Percentiles rank a stretch among this genome's conserved stretches.
These are phyloP conservation scores for Pseudoturritis turrita DNA, from an alignment of 345 rosid species.

Conservation along the genomic window DNA sequence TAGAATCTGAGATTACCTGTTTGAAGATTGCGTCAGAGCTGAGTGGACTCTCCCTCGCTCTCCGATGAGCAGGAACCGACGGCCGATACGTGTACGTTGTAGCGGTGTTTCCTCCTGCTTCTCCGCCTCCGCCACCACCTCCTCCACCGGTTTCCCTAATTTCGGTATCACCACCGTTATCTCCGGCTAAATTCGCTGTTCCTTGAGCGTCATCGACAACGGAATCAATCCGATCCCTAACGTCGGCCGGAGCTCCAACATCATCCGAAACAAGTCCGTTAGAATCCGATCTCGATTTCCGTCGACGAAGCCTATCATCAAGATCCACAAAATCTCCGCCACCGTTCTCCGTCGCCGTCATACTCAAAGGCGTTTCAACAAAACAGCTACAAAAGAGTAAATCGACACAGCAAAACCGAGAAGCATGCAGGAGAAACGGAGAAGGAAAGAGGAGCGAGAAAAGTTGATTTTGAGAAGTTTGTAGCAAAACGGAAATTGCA, in stretches of 20 bases:
- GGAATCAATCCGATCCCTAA: constrained; percentile 29
- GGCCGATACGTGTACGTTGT: constrained; percentile 57
- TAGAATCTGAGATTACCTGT: constrained; percentile 44
- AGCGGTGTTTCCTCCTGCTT: constrained; percentile 18
- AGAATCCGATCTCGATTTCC: constrained; percentile 32
- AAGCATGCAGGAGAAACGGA: constrained; percentile 20
- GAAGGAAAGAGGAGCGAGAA: neutral
- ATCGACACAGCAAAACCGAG: neutral
- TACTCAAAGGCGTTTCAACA: neutral
- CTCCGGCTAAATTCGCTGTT: constrained; percentile 33
- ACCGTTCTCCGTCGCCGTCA: constrained; percentile 17
- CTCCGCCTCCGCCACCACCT: neutral
- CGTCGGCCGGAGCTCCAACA: constrained; percentile 19
- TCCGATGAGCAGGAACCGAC: constrained; percentile 75
- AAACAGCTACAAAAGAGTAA: neutral
- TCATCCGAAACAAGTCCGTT: constrained; percentile 9
- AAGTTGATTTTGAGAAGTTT: neutral
- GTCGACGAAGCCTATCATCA: constrained; percentile 35
- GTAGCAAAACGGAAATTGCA: neutral
- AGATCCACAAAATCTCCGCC: constrained; percentile 50
- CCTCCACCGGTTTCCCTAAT: constrained; percentile 33
- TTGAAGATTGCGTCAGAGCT: constrained; percentile 82
- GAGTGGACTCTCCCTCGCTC: constrained; percentile 74
- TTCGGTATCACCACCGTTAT: constrained; percentile 24
- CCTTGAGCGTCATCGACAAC: constrained; percentile 7